Evolutionary conservation across 352 stramenopile genomes (phyloP).

Genomic region (Nothophytophthora sp.): DNA sequence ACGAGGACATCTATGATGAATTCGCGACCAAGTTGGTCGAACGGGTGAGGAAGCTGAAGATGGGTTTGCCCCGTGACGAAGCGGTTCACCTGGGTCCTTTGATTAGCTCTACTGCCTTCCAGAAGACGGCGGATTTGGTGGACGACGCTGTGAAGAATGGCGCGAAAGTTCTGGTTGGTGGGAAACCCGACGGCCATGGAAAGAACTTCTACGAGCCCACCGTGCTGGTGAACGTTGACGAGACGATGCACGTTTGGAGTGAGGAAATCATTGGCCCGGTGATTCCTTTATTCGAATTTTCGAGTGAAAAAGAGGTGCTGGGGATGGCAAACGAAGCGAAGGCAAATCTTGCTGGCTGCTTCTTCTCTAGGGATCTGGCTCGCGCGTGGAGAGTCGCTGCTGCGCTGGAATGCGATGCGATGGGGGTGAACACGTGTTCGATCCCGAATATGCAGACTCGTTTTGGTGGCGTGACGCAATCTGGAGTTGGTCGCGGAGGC

Average conservation of each 20-base stretch:
- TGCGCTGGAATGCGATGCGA: constrained; percentile 90
- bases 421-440: constrained; percentile 92
- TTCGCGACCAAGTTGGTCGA: constrained; percentile 83
- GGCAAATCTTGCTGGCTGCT: constrained; percentile 92
- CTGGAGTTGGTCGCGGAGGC: constrained; percentile 88
- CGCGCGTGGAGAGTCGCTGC: constrained; percentile 84
- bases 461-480: constrained; percentile 90
- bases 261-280: constrained; percentile 97
- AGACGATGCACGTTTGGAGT: constrained; percentile 82
- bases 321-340: constrained; percentile 90
- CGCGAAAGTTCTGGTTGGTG: constrained; percentile 81
- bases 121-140: constrained; percentile 85
- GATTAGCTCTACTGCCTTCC: constrained; percentile 89
- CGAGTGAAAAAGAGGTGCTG: constrained; percentile 94
- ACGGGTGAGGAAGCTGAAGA: constrained; percentile 70
- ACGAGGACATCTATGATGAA: constrained; percentile 89
- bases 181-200: constrained; percentile 54
- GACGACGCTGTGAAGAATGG: constrained; percentile 88
- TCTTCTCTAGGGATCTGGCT: constrained; percentile 90
- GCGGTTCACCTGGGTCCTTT: constrained; percentile 90
- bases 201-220: constrained; percentile 95
- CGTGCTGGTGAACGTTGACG: constrained; percentile 85
- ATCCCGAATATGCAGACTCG: constrained; percentile 81
- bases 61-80: constrained; percentile 81
- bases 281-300: constrained; percentile 91